Evolutionary conservation across 768 basidiomycete species (phyloP).

Genomic region (Megacollybia marginata): DNA sequence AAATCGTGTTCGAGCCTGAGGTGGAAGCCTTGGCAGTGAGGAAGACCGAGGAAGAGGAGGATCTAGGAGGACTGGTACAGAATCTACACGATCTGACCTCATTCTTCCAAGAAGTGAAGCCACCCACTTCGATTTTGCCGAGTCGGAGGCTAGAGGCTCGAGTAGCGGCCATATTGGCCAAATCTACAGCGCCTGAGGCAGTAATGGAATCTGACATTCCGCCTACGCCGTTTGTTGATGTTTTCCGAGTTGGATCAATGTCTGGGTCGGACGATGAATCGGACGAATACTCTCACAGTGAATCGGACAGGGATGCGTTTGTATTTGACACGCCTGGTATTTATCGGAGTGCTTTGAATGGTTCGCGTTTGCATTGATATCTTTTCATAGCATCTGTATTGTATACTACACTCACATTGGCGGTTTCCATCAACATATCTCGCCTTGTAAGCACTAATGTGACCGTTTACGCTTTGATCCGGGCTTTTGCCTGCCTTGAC

Average conservation of each 20-base stretch:
- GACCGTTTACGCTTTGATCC: not conserved
- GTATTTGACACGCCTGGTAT: constrained; percentile 47
- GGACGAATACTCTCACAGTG: constrained; percentile 37
- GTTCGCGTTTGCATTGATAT: constrained; percentile 27
- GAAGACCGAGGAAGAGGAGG: constrained; percentile 28
- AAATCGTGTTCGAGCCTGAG: constrained; percentile 69
- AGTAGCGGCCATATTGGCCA: constrained; percentile 76
- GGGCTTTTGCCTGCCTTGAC: not conserved
- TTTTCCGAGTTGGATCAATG: constrained; percentile 53
- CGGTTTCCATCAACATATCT: too few species aligned
- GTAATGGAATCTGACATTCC: constrained; percentile 43
- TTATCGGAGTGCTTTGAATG: constrained; percentile 41
- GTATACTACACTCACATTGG: too few species aligned
- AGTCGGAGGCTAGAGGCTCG: constrained; percentile 65
- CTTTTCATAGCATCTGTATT: not conserved
- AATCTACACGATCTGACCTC: constrained; percentile 70
- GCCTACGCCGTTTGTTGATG: constrained; percentile 74
- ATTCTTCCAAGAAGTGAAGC: constrained; percentile 51
- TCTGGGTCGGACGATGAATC: constrained; percentile 35
- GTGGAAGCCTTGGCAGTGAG: constrained; percentile 34
- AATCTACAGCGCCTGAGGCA: constrained; percentile 53
- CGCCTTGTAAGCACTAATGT: too few species aligned
- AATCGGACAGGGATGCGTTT: constrained; percentile 53
- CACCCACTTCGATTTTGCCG: constrained; percentile 31
- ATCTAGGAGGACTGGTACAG: constrained; percentile 72